phyloP scores from a whole-genome alignment of 106 monocot species.

The Iris macrosiphon region DNA sequence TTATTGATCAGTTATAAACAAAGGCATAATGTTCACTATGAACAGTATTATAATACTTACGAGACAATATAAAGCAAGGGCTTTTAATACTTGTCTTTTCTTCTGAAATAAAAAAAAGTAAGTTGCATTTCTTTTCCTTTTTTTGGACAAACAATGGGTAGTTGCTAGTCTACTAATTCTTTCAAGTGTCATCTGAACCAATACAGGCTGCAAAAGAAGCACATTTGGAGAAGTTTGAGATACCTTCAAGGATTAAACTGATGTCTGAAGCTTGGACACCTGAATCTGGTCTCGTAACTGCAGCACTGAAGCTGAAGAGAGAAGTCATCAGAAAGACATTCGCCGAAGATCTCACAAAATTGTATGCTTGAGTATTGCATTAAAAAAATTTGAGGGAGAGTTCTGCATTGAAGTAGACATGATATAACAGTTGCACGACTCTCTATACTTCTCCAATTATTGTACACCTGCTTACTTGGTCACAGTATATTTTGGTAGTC shows the following conservation, averaged over 20 bases:
- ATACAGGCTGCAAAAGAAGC: slow-evolving; percentile 60
- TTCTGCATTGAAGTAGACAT: neutral
- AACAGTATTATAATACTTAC: neutral
- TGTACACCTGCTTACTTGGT: too few species aligned
- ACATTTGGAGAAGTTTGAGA: slow-evolving; percentile 83
- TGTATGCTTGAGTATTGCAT: slow-evolving; percentile 46
- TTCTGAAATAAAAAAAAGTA: too few species aligned
- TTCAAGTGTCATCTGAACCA: neutral
- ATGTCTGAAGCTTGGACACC: slow-evolving; percentile 88
- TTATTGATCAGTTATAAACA: too few species aligned
- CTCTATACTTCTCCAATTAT: too few species aligned
- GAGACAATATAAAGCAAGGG: too few species aligned
- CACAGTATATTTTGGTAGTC: too few species aligned
- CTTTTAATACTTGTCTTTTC: too few species aligned
- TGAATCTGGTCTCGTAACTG: slow-evolving; percentile 87
- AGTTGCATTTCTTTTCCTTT: too few species aligned
- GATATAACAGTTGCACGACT: too few species aligned
- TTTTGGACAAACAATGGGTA: too few species aligned
- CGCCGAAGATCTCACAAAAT: slow-evolving; percentile 53
- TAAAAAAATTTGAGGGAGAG: neutral
- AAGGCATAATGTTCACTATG: neutral
- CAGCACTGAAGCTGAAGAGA: slow-evolving; percentile 90
- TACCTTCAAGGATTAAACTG: slow-evolving; percentile 70
- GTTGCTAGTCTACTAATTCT: neutral
- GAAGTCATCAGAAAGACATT: slow-evolving; percentile 66